Percentiles rank a stretch among this genome's conserved stretches.
Conservation (phyloP, 78 protist species). For the Mantamonas sphyraenae region DNA sequence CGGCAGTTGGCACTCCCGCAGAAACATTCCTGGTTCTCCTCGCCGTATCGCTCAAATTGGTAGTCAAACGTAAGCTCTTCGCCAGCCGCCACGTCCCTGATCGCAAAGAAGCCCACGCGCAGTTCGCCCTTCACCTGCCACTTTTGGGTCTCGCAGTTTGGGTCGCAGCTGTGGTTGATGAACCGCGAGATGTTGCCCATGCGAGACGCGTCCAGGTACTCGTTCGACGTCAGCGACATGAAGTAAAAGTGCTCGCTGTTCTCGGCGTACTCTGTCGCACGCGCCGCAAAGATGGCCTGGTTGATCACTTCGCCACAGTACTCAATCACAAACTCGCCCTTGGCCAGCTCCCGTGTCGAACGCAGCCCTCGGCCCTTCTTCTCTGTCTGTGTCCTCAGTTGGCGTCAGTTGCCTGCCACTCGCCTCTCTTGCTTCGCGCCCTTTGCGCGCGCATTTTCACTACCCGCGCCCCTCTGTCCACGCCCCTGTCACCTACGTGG, state of each 20-base stretch:
- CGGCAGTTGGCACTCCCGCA: conserved; percentile 11
- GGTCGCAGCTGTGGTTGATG: conserved; percentile 66
- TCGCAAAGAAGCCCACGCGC: conserved; percentile 68
- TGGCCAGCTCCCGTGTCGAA: conserved; percentile 9
- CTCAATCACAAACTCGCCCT: conserved; percentile 47
- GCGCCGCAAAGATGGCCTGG: not conserved
- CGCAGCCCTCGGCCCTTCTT: conserved; percentile 59
- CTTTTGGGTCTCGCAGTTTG: conserved; percentile 64
- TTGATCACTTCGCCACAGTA: conserved; percentile 68
- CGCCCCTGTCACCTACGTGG: no score
- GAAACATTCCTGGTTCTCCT: conserved; percentile 14
- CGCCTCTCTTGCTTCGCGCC: no score
- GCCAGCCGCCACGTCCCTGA: conserved; percentile 23
- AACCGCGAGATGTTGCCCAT: conserved; percentile 61
- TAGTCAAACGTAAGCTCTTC: conserved; percentile 73
- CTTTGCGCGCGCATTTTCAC: no score
- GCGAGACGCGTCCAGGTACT: conserved; percentile 49
- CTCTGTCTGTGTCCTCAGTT: no score
- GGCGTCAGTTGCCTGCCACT: no score
- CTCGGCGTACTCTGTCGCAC: not conserved
- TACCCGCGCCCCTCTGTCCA: no score
- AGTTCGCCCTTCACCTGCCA: conserved; percentile 59
- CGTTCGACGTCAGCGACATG: conserved; percentile 27
- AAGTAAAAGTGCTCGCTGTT: conserved; percentile 50
- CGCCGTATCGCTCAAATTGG: conserved; percentile 59